Conservation (phyloP, 768 basidiomycete species). For the Leccinum subtestaceum region DNA sequence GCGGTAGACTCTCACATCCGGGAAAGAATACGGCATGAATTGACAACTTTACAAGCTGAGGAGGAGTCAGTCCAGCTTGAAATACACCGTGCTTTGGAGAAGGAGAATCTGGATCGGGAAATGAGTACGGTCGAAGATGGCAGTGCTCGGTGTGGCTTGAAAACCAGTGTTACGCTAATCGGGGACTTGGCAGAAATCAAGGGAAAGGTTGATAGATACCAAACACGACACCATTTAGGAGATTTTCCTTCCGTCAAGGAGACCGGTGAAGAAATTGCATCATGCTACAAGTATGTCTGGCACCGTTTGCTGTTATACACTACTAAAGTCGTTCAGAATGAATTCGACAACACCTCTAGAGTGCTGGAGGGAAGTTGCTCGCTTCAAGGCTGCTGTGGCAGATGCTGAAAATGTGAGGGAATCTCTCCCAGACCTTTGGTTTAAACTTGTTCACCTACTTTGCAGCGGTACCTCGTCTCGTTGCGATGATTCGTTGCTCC, state of each 20-base stretch:
- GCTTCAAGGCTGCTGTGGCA: constrained; percentile 68
- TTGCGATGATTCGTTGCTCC: constrained; percentile 37
- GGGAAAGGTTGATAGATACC: constrained; percentile 69
- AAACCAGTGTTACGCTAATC: constrained; percentile 59
- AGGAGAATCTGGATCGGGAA: constrained; percentile 84
- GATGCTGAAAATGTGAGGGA: constrained; percentile 62
- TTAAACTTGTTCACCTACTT: constrained; percentile 7
- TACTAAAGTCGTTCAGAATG: constrained; percentile 22
- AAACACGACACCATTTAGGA: constrained; percentile 50
- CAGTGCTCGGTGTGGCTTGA: constrained; percentile 42
- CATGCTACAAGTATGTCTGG: constrained; percentile 65
- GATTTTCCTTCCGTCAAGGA: constrained; percentile 57
- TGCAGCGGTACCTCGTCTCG: constrained; percentile 63
- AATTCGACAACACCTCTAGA: constrained; percentile 58
- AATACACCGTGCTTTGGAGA: constrained; percentile 78
- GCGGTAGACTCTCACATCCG: constrained; percentile 73
- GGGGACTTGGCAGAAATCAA: constrained; percentile 77
- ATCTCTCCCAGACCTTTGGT: constrained; percentile 3
- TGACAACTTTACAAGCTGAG: constrained; percentile 61
- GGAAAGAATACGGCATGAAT: constrained; percentile 65
- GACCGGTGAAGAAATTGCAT: constrained; percentile 56
- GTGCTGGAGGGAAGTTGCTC: constrained; percentile 70
- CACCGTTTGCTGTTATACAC: neutral
- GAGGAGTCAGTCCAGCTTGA: constrained; percentile 68
- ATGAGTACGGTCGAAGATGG: constrained; percentile 47